Percentiles rank a stretch among this genome's conserved stretches.
Conservation (phyloP, 306 rosid genomes). For the Parietaria judaica region DNA sequence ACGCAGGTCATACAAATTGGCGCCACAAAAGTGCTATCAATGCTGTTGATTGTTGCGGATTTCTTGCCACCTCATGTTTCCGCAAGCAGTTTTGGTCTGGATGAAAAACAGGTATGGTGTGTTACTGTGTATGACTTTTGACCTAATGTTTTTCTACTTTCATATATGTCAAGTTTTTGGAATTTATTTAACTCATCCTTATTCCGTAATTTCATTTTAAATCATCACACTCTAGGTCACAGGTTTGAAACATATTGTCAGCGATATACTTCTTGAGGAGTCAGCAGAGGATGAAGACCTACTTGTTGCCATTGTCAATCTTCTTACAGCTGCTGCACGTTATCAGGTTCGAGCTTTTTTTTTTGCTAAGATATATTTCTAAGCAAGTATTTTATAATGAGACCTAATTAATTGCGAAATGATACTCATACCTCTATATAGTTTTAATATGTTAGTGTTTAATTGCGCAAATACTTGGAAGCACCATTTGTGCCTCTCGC, state of each 20-base stretch:
- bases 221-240: slow-evolving; percentile 34
- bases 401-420: no score
- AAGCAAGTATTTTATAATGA: no score
- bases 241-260: slow-evolving; percentile 50
- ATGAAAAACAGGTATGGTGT: slow-evolving; percentile 61
- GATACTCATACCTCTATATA: no score
- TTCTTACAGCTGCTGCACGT: slow-evolving; percentile 69
- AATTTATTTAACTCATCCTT: slow-evolving; percentile 6
- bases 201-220: slow-evolving; percentile 8
- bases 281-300: slow-evolving; percentile 63
- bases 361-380: neutral
- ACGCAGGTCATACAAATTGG: slow-evolving; percentile 71
- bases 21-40: slow-evolving; percentile 69
- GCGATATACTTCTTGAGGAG: slow-evolving; percentile 54
- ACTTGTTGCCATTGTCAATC: slow-evolving; percentile 57
- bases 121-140: neutral
- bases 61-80: slow-evolving; percentile 45
- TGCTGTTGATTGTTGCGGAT: slow-evolving; percentile 52
- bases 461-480: no score
- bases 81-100: slow-evolving; percentile 58
- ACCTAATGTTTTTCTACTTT: slow-evolving; percentile 12
- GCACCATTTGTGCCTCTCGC: neutral
- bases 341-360: slow-evolving; percentile 51
- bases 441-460: no score
- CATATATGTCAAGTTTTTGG: slow-evolving; percentile 7